These are phyloP conservation scores for Kalaharituber pfeilii DNA, from an alignment of 2,329 filamentous ascomycete species.

Conservation along the genomic window DNA sequence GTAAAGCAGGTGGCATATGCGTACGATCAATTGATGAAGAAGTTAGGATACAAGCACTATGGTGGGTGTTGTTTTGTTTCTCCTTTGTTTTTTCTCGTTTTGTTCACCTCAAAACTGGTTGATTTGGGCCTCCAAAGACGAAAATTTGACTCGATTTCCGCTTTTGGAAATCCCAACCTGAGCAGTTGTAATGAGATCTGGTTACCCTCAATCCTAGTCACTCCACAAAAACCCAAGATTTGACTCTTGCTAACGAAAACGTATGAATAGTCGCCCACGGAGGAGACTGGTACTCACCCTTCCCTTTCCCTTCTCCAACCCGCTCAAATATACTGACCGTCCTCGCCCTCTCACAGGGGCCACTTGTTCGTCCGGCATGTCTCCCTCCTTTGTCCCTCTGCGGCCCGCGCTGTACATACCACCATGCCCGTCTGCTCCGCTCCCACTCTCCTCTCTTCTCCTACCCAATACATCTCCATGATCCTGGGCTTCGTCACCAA, in stretches of 20 bases:
- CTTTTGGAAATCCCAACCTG: too few relatives aligned
- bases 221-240: too few relatives aligned
- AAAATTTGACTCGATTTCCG: too few relatives aligned
- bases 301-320: too few relatives aligned
- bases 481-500: conserved; percentile 4
- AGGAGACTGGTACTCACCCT: too few relatives aligned
- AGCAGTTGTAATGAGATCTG: too few relatives aligned
- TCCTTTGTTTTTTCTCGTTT: not conserved
- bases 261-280: not conserved
- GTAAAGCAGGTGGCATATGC: conserved; percentile 23
- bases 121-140: too few relatives aligned
- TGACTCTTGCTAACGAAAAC: too few relatives aligned
- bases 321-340: too few relatives aligned
- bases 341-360: too few relatives aligned
- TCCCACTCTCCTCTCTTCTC: conserved; percentile 10
- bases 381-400: conserved; percentile 8
- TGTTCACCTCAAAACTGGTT: too few relatives aligned
- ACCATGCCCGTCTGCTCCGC: conserved; percentile 5
- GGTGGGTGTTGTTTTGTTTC: not conserved
- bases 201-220: too few relatives aligned
- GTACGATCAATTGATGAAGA: conserved; percentile 29
- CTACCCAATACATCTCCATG: conserved; percentile 7
- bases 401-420: conserved; percentile 9
- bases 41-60: conserved; percentile 28
- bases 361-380: conserved; percentile 2